A percentile compares a stretch with the other conserved stretches of the same genome.
phyloP scores from a whole-genome alignment of 306 rosid species.

The Cucurbita maxima region DNA sequence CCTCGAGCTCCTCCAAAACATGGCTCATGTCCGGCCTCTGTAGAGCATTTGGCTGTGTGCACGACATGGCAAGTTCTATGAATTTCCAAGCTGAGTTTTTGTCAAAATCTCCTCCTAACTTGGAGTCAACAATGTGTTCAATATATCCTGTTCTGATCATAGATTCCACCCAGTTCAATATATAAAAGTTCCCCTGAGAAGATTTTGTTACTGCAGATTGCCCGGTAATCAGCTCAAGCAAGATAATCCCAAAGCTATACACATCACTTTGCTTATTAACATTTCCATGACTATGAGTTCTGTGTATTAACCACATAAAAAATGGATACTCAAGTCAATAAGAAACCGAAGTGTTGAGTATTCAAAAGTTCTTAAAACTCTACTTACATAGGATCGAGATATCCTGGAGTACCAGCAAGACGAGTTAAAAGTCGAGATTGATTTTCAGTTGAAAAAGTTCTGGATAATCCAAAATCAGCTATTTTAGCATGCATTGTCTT shows the following conservation, averaged over 20 bases:
- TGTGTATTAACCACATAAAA: no score
- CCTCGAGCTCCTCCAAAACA: neutral
- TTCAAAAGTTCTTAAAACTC: no score
- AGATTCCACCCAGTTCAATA: constrained; percentile 15
- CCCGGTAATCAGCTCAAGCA: constrained; percentile 19
- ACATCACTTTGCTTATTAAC: constrained; percentile 6
- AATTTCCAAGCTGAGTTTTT: constrained; percentile 18
- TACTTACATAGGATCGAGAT: constrained; percentile 34
- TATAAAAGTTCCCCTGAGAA: neutral
- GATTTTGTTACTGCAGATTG: neutral
- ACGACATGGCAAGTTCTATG: constrained; percentile 18
- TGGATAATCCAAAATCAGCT: constrained; percentile 37
- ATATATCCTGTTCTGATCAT: constrained; percentile 13
- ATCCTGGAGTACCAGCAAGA: constrained; percentile 26
- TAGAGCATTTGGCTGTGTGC: neutral
- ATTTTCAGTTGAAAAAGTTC: neutral
- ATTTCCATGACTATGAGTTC: no score
- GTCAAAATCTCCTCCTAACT: constrained; percentile 12
- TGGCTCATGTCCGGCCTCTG: constrained; percentile 22
- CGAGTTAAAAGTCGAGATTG: constrained; percentile 23
- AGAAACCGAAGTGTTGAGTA: no score
- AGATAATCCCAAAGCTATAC: constrained; percentile 22
- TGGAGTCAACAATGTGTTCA: constrained; percentile 9
- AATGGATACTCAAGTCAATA: no score
- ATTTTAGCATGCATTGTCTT: constrained; percentile 24